Conservation (phyloP, 805 yeast genomes). For the Kazachstania martiniae region DNA sequence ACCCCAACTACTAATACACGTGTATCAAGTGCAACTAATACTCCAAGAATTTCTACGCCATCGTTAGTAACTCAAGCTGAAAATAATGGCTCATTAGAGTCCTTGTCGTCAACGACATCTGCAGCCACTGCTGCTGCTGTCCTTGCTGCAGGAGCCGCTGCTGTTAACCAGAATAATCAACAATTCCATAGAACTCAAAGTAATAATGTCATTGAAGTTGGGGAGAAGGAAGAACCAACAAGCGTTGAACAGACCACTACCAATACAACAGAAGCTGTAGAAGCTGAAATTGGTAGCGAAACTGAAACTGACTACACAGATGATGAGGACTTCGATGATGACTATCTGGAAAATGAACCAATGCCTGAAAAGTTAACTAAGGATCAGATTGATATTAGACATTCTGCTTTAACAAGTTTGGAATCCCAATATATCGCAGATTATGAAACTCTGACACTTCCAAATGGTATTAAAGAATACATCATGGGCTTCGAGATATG, state of each 20-base stretch:
- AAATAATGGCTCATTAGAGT: not conserved
- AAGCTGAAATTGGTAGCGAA: not conserved
- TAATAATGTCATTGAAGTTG: not conserved
- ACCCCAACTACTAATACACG: constrained; percentile 3
- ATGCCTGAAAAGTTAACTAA: constrained; percentile 3
- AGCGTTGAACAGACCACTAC: not conserved
- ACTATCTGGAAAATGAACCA: constrained; percentile 6
- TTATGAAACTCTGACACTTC: constrained; percentile 16
- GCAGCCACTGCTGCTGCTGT: constrained; percentile 19
- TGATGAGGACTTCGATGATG: constrained; percentile 10
- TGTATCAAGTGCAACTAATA: constrained; percentile 3
- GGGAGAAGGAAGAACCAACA: not conserved
- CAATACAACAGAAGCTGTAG: not conserved
- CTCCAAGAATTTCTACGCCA: constrained; percentile 14
- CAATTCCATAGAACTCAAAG: constrained; percentile 9
- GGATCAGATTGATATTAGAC: constrained; percentile 9
- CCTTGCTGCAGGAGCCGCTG: constrained; percentile 20
- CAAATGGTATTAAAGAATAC: constrained; percentile 27
- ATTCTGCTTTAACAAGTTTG: constrained; percentile 5
- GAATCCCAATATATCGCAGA: constrained; percentile 10
- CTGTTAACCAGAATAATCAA: constrained; percentile 16
- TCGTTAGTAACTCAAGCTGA: constrained; percentile 1
- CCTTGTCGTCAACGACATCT: constrained; percentile 7
- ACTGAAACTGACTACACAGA: not conserved
- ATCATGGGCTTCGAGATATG: constrained; percentile 23